Conservation (phyloP, 179 eudicot species). For the Spergularia azorica region DNA sequence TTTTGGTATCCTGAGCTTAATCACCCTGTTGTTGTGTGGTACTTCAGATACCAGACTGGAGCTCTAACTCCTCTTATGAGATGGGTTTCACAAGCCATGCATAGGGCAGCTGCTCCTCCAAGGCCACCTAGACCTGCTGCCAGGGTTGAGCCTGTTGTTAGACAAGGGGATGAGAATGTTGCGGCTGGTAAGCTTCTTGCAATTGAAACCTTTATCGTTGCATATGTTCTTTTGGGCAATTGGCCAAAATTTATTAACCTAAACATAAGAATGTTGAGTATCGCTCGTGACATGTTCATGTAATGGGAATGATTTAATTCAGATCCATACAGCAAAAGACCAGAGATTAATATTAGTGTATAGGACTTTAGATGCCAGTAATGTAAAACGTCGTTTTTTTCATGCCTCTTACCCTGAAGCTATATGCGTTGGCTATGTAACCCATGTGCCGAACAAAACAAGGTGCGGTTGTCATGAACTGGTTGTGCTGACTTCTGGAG, state of each 20-base stretch:
- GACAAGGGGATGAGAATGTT: slow-evolving; percentile 58
- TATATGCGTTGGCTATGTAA: too few relatives aligned
- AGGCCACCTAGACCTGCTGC: slow-evolving; percentile 77
- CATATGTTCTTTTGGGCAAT: not conserved
- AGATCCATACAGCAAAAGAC: too few relatives aligned
- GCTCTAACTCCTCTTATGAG: slow-evolving; percentile 86
- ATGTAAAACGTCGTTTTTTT: too few relatives aligned
- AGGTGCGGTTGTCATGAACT: too few relatives aligned
- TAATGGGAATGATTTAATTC: too few relatives aligned
- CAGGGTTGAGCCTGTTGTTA: slow-evolving; percentile 57
- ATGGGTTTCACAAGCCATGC: slow-evolving; percentile 97
- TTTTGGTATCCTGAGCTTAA: not conserved
- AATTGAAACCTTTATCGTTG: not conserved
- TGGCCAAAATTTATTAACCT: too few relatives aligned
- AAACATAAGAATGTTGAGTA: not conserved
- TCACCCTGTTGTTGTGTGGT: slow-evolving; percentile 24
- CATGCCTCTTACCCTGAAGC: too few relatives aligned
- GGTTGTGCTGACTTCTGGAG: too few relatives aligned
- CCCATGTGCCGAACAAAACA: too few relatives aligned
- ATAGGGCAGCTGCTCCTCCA: slow-evolving; percentile 95
- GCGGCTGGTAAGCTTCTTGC: slow-evolving; percentile 52
- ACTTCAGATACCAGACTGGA: slow-evolving; percentile 92
- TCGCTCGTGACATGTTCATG: too few relatives aligned
- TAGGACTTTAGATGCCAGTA: too few relatives aligned
- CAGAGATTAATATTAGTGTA: too few relatives aligned